These are phyloP conservation scores for Colletotrichum kahawae DNA, from an alignment of 2,329 filamentous ascomycete genomes.

Conservation along the genomic window DNA sequence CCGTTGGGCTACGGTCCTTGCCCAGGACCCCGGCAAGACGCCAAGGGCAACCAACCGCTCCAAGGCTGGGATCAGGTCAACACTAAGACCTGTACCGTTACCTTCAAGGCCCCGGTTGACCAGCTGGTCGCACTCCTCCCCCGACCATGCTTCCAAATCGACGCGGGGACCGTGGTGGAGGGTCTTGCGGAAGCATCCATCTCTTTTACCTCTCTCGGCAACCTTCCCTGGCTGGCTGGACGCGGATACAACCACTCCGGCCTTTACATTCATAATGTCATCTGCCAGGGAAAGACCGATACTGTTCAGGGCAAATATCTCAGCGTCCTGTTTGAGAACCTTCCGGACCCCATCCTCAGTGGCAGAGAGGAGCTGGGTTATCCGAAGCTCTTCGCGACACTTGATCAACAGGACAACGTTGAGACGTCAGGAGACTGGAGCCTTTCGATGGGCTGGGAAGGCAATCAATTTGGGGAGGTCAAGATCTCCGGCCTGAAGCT, in stretches of 20 bases:
- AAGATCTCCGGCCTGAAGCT: background rate
- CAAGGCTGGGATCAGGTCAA: background rate
- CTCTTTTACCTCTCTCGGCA: conserved; percentile 45
- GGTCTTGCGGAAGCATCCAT: conserved; percentile 45
- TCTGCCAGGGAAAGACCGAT: conserved; percentile 57
- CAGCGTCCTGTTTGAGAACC: conserved; percentile 61
- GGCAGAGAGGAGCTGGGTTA: conserved; percentile 66
- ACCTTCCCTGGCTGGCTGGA: conserved; percentile 66
- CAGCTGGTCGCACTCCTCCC: conserved; percentile 61
- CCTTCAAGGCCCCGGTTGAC: background rate
- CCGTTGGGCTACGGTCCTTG: background rate
- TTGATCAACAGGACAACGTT: conserved; percentile 31
- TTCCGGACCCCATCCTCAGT: conserved; percentile 64
- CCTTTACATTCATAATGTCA: conserved; percentile 66
- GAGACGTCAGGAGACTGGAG: background rate
- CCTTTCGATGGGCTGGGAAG: background rate
- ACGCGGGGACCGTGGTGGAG: conserved; percentile 43
- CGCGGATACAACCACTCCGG: conserved; percentile 62
- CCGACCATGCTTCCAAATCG: conserved; percentile 54
- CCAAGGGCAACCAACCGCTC: background rate
- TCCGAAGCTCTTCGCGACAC: conserved; percentile 56
- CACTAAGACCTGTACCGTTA: background rate
- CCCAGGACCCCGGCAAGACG: background rate
- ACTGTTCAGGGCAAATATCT: conserved; percentile 55
- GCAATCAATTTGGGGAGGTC: background rate